A percentile compares a stretch with the other conserved stretches of the same genome.
Conservation (phyloP, 805 yeast species). For the Starmerella bacillaris region DNA sequence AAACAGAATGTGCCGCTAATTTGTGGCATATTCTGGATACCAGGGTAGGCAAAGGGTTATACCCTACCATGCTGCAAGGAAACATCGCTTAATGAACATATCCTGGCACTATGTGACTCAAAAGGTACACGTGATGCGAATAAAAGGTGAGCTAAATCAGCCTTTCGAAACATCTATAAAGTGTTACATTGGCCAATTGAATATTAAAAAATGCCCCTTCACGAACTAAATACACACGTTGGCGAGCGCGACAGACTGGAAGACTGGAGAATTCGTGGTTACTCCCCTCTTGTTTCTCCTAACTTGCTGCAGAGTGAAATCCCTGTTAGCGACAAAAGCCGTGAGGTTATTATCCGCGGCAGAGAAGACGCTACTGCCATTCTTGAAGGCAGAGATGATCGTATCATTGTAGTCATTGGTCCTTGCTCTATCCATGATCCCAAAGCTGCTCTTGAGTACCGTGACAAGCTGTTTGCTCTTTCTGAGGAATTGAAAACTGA, state of each 20-base stretch:
- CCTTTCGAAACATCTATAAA: no score
- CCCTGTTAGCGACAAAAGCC: constrained; percentile 45
- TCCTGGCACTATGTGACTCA: no score
- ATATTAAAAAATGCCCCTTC: constrained; percentile 12
- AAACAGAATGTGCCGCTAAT: no score
- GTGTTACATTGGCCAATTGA: no score
- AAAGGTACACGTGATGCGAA: no score
- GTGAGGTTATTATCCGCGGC: constrained; percentile 50
- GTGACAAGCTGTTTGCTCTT: constrained; percentile 40
- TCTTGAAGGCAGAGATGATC: constrained; percentile 66
- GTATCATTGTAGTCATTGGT: constrained; percentile 77
- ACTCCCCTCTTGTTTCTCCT: constrained; percentile 92
- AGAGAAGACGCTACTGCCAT: constrained; percentile 59
- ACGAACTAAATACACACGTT: constrained; percentile 15
- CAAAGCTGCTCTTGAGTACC: constrained; percentile 77
- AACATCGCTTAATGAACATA: no score
- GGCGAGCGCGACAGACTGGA: constrained; percentile 17
- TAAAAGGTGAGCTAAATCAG: no score
- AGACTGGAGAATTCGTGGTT: constrained; percentile 41
- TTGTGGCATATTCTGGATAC: no score
- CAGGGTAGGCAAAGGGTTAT: no score
- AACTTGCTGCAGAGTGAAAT: constrained; percentile 75
- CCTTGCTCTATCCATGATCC: constrained; percentile 97
- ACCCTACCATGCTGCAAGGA: no score
- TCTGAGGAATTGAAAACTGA: constrained; percentile 53